Evolutionary conservation across 352 stramenopile genomes (phyloP).

Genomic region (Globisporangium splendens): DNA sequence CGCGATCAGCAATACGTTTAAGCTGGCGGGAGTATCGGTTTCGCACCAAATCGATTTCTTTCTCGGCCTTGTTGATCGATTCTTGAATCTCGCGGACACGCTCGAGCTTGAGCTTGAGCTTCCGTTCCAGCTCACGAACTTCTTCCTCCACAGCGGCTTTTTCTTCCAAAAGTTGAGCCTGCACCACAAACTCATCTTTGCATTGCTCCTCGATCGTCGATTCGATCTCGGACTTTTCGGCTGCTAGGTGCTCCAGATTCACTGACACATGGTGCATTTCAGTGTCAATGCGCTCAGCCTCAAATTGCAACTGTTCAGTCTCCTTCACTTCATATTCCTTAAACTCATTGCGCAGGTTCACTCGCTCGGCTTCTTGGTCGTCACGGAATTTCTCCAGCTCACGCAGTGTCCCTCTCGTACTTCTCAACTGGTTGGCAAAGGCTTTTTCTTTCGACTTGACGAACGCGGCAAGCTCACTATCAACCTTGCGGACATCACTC

Average conservation of each 20-base stretch:
- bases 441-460: conserved; percentile 77
- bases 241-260: conserved; percentile 62
- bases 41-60: conserved; percentile 73
- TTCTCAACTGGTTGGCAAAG: conserved; percentile 74
- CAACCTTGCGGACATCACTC: conserved; percentile 74
- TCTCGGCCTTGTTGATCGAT: conserved; percentile 68
- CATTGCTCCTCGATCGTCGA: conserved; percentile 74
- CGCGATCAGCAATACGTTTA: conserved; percentile 75
- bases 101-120: conserved; percentile 57
- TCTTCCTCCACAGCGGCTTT: conserved; percentile 63
- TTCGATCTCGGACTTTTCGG: conserved; percentile 77
- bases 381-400: conserved; percentile 77
- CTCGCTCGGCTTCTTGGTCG: conserved; percentile 57
- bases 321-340: conserved; percentile 65
- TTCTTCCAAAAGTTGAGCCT: conserved; percentile 50
- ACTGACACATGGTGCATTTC: conserved; percentile 75
- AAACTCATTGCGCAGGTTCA: conserved; percentile 42
- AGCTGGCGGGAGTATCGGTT: conserved; percentile 71
- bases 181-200: conserved; percentile 52
- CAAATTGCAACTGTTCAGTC: conserved; percentile 76
- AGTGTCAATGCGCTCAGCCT: conserved; percentile 68
- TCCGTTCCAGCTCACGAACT: conserved; percentile 64
- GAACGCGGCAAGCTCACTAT: conserved; percentile 65
- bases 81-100: conserved; percentile 56
- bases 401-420: conserved; percentile 62